Base-by-base conservation (phyloP, 2,329 filamentous ascomycete genomes). In the Fusarium oligoseptatum region DNA sequence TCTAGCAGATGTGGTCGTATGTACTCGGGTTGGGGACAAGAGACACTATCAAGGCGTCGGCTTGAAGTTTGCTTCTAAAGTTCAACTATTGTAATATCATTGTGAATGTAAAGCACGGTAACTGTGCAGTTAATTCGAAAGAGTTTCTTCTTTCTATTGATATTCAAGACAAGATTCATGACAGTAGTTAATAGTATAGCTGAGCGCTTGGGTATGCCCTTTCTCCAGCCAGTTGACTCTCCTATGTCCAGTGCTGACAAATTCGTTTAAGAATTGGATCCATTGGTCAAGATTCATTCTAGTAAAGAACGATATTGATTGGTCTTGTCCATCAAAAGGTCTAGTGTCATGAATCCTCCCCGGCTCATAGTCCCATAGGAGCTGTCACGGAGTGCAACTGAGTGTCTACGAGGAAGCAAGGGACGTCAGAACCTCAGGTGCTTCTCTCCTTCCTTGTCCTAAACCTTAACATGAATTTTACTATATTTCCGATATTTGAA, bases 1-100 rank as follows among this genome's bases (percentile, higher is more conserved):
- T 73, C 70, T 67, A 55, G 45, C 62, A 73, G 71, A 68, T 73
- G 45, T 73, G 63, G 32, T 66, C 63, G 63, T 66, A 66, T 66
- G 63, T 60, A 29, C 41, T 50, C 37, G 41, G 39, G 45, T 50
- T 27, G 22, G 45, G 45, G 45, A 50, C 45, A 50, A 50, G 22
- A 27, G 22, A 6, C 22, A 17, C 22, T 50, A 50, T 50, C 45
- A 17, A 50, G 45, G 45, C 45, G 45, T 10, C 4, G 14, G 15
- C 14, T 27, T 50, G 45, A 24, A 50, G 27, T 27, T 29, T 52
- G 24, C 24, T 52, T 52, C 48, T 10, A 10, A 6, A n/a, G 17
- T 6, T 52, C 24, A 29, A 52, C 24, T 52, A 29, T 17, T n/a
- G 9, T 6, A 6, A 1, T 6, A 29, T 17, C 3, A 29, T 29